Evolutionary conservation across 352 stramenopile genomes (phyloP), one percentile per base, ranked within the genome.

Genomic region (Phytophthora pini): DNA sequence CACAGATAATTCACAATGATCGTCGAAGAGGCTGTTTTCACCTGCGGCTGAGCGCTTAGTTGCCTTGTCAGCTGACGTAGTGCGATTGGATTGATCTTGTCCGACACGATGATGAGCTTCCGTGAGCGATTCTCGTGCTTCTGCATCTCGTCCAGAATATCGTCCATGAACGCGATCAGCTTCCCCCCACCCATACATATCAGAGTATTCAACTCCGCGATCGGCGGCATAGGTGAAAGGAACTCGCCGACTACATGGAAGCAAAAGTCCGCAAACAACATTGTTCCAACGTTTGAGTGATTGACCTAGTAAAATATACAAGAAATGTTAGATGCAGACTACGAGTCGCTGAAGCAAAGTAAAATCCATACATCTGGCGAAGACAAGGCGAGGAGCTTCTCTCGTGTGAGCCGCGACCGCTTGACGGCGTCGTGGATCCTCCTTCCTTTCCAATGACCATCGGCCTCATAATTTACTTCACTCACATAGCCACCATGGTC

Each of bases 1-100:
- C 87, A 95, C 61, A 93, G 74, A 66, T 94, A 95, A 68, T 87
- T 93, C 39, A 95, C 84, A 61, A 92, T 84, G 17, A 74, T 61
- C 39, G 79, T 72, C 38, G 66, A 54, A 2, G 53, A 59, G 7
- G 87, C 50, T n/a, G 46, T 39, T 43, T 77, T 77, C 9, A 93
- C 50, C 48, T 87, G 70, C 26, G 74, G 70, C 36, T 80, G 54
- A 7, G 65, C 53, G 40, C 62, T 77, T n/a, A 93, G 53, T 10
- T 77, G 43, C 56, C 56, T 77, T 39, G 76, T 70, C 27, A 73
- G 57, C 40, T 82, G 71, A 24, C 77, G 73, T 24, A 91, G 56
- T 56, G 78, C 77, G n/a, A 68, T 65, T 12, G 82, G 74, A 58
- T 90, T 91, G 46, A 91, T 79, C 45, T 89, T 89, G 61, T 93